Conservation (phyloP, 495 filamentous ascomycete genomes). For the Trichoderma orchidacearum region DNA sequence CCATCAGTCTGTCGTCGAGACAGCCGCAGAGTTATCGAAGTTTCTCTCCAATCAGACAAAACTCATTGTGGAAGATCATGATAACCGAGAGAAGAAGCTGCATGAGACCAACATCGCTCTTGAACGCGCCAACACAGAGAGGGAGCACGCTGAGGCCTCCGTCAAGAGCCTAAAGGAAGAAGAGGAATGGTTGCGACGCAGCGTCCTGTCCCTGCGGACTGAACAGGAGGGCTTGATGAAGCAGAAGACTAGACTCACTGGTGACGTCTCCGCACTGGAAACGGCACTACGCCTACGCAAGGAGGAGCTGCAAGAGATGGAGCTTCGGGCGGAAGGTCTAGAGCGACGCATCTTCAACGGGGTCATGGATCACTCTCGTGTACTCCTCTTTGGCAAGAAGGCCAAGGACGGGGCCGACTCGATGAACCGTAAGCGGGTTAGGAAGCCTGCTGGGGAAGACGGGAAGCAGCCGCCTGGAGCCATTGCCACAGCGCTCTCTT, state of each 20-base stretch:
- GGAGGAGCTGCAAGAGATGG: slow-evolving; percentile 84
- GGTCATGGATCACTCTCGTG: slow-evolving; percentile 87
- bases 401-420: slow-evolving; percentile 24
- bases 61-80: slow-evolving; percentile 64
- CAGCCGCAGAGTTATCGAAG: slow-evolving; percentile 72
- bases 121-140: slow-evolving; percentile 64
- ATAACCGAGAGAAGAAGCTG: slow-evolving; percentile 65
- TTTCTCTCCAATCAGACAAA: slow-evolving; percentile 73
- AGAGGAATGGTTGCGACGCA: slow-evolving; percentile 24
- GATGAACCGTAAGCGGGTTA: slow-evolving; percentile 64
- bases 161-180: slow-evolving; percentile 41
- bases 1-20: slow-evolving; percentile 74
- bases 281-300: slow-evolving; percentile 77
- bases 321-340: slow-evolving; percentile 68
- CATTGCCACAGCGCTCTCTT: slow-evolving; percentile 28
- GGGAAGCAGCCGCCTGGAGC: slow-evolving; percentile 19
- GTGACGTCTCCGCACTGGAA: slow-evolving; percentile 76
- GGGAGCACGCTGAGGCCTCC: slow-evolving; percentile 62
- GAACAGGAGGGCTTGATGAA: slow-evolving; percentile 60
- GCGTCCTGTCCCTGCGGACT: slow-evolving; percentile 30
- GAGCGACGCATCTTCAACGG: slow-evolving; percentile 89
- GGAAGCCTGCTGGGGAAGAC: slow-evolving; percentile 6
- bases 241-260: slow-evolving; percentile 63
- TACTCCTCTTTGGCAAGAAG: slow-evolving; percentile 58
- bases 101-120: slow-evolving; percentile 71